Evolutionary conservation across 768 basidiomycete species (phyloP).

Genomic region (Tremella mesenterica): DNA sequence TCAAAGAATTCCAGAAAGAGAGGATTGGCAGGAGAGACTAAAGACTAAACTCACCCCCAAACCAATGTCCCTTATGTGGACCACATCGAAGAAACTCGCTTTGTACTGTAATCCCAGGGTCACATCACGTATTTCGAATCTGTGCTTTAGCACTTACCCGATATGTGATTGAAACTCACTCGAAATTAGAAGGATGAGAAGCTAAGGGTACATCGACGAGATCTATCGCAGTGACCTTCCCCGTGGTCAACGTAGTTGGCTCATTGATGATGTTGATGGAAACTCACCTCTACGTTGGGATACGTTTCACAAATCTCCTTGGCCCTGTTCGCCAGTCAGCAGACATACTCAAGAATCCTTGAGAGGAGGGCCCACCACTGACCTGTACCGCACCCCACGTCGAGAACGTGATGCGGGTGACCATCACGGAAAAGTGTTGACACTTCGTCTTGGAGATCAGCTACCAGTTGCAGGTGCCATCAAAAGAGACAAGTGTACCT

Average conservation of each 20-base stretch:
- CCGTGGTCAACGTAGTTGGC: not conserved
- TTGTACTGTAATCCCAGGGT: slow-evolving; percentile 5
- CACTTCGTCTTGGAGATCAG: slow-evolving; percentile 5
- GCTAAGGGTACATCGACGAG: slow-evolving; percentile 11
- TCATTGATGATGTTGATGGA: not conserved
- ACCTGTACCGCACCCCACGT: slow-evolving; percentile 16
- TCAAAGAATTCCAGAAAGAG: not conserved
- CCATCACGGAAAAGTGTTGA: not conserved
- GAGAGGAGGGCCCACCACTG: slow-evolving; percentile 4
- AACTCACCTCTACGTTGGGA: slow-evolving; percentile 8
- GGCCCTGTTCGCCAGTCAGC: slow-evolving; percentile 4
- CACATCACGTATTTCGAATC: slow-evolving; percentile 17
- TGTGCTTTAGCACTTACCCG: not conserved
- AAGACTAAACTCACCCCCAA: slow-evolving; percentile 6
- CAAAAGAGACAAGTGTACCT: slow-evolving; percentile 1
- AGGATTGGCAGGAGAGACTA: not conserved
- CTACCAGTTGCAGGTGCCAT: not conserved
- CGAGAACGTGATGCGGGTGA: slow-evolving; percentile 1
- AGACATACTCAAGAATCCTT: not conserved
- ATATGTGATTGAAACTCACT: not conserved
- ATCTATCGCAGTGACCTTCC: slow-evolving; percentile 9
- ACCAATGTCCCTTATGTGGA: slow-evolving; percentile 12
- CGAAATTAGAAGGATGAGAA: slow-evolving; percentile 5
- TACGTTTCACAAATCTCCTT: slow-evolving; percentile 6
- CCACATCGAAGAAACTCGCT: slow-evolving; percentile 9